Evolutionary conservation across 2,329 filamentous ascomycete species (phyloP).

Genomic region (Aspergillus sojae): DNA sequence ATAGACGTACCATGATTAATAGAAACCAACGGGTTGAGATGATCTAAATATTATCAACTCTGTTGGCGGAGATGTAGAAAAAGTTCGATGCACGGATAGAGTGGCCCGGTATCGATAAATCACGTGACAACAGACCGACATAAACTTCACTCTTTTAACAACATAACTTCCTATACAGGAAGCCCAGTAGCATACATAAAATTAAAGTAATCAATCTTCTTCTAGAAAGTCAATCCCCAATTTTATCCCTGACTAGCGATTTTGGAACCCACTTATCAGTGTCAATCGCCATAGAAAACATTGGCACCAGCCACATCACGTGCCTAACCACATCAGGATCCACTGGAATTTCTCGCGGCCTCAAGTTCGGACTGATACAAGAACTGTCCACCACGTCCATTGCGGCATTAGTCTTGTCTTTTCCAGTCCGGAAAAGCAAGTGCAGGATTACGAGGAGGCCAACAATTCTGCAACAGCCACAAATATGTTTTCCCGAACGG

Average conservation of each 20-base stretch:
- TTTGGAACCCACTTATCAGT: not conserved
- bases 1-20: constrained; percentile 36
- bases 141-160: not conserved
- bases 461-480: constrained; percentile 3
- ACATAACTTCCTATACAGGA: not conserved
- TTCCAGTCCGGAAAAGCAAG: constrained; percentile 12
- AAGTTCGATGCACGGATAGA: constrained; percentile 17
- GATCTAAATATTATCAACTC: constrained; percentile 4
- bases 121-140: constrained; percentile 14
- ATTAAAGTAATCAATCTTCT: too few species aligned
- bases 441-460: constrained; percentile 3
- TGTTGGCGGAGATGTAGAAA: constrained; percentile 9
- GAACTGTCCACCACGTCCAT: constrained; percentile 12
- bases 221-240: not conserved
- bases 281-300: not conserved
- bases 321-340: constrained; percentile 33
- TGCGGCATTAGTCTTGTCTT: constrained; percentile 14
- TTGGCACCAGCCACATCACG: constrained; percentile 23
- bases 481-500: constrained; percentile 42
- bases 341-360: constrained; percentile 38
- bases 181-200: not conserved
- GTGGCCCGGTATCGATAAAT: constrained; percentile 21
- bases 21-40: constrained; percentile 14
- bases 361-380: constrained; percentile 11
- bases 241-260: not conserved